Percentiles rank a stretch among this genome's conserved stretches.
Evolutionary conservation across 129 eudicot species (phyloP).

Genomic region (Gnaphalium uliginosum): DNA sequence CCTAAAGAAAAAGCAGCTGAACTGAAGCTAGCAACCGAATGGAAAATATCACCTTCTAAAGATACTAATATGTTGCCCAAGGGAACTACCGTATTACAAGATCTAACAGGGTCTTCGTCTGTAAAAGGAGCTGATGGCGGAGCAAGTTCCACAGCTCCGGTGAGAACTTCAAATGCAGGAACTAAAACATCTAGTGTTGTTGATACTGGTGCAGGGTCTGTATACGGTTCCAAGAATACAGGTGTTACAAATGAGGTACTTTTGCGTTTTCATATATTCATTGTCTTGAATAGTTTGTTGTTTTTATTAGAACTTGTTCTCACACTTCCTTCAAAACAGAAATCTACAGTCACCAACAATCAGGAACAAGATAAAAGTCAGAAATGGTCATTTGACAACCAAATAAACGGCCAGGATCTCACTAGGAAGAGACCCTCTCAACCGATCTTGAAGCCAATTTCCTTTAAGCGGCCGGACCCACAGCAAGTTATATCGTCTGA

Average conservation of each 20-base stretch:
- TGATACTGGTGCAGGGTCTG: slow-evolving; percentile 35
- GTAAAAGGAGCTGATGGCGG: slow-evolving; percentile 35
- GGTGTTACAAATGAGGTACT: slow-evolving; percentile 55
- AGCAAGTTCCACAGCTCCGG: slow-evolving; percentile 18
- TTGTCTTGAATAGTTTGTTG: neutral
- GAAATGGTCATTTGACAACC: slow-evolving; percentile 34
- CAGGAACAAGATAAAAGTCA: slow-evolving; percentile 33
- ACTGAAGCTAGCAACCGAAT: slow-evolving; percentile 56
- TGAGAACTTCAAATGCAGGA: slow-evolving; percentile 31
- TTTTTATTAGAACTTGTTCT: neutral
- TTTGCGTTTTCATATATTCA: slow-evolving; percentile 19
- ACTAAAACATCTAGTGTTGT: slow-evolving; percentile 28
- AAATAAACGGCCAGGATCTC: slow-evolving; percentile 39
- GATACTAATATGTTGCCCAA: slow-evolving; percentile 22
- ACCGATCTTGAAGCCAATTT: slow-evolving; percentile 60
- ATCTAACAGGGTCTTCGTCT: slow-evolving; percentile 30
- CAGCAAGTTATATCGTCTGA: slow-evolving; percentile 40
- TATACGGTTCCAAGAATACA: slow-evolving; percentile 38
- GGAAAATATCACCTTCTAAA: slow-evolving; percentile 56
- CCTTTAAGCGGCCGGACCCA: slow-evolving; percentile 49
- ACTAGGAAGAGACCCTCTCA: slow-evolving; percentile 40
- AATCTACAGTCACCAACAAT: slow-evolving; percentile 12
- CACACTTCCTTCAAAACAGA: slow-evolving; percentile 34
- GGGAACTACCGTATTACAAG: slow-evolving; percentile 21
- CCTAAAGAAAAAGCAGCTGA: slow-evolving; percentile 81